Evolutionary conservation across 441 rosid species (phyloP), one percentile per base, ranked within the genome.

Genomic region (Caryocar brasiliense): DNA sequence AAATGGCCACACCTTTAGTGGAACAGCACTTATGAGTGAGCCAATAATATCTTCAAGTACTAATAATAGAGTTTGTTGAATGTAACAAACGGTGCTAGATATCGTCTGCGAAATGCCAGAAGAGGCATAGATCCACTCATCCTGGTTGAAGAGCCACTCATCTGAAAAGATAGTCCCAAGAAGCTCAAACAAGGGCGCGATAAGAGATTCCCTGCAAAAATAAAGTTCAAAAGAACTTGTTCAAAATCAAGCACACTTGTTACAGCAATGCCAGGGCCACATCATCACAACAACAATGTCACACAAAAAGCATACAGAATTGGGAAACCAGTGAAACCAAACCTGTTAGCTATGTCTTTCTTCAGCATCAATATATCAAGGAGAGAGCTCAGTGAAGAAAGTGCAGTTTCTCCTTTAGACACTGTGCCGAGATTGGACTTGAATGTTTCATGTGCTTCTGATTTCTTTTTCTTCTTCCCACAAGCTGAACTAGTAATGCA

Each of bases 311-410:
- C 21, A 44, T 19, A 9, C 13, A 19, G 8, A 36, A 33, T 22
- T 6, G 9, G 45, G 33, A 41, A 4, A 22, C 42, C 34, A 40
- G 35, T 64, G 45, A 40, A 54, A 55, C 40, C 54, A 60, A 19
- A 94, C 97, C 99, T 90, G 87, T 75, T 72, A 57, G 70, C 55
- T 35, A 83, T 70, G 60, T 85, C 85, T 64, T 90, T 90, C 79
- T 90, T 90, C 58, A 85, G 60, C 9, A 85, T 69, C 67, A 90
- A 70, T 65, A 86, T 61, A 59, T 94, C 95, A 53, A 94, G 90
- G 57, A 94, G 72, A 38, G 95, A 83, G 60, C 83, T 64, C 52
- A 94, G 70, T 33, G 76, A 85, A 53, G 45, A 39, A 13, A 81
- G 58, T 25, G 73, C 56, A 47, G 65, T 68, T 59, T 71, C 83